Base-by-base conservation (phyloP, 1,139 yeast species). In the Saccharomyces hybrid region DNA sequence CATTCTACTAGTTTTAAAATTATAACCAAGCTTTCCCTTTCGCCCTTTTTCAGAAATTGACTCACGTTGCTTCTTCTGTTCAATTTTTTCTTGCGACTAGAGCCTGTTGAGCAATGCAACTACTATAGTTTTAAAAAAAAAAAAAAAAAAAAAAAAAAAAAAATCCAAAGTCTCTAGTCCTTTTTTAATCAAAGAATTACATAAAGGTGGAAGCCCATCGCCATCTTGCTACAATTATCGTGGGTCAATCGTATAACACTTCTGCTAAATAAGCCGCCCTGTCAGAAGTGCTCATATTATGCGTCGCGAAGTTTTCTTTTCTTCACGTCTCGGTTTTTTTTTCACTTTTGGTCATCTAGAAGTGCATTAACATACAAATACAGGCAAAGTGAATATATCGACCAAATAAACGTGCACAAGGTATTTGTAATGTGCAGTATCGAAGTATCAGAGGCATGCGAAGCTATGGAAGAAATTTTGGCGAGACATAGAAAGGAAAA, bases 401-500 rank as follows among this genome's bases (percentile, higher is more conserved):
- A 16, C 42, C 42, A 8, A 16, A 16, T 38, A 16, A 4, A 9
- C 23, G 42, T 38, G 13, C 5, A 16, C 25, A 16, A 4, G 42
- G 13, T 16, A 38, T 38, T 38, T 1, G 11, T 8, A 16, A 38
- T 38, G 42, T 6, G 42, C 5, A 11, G 25, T 38, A 38, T 16
- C 3, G 42, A 6, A 38, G 42, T 3, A 38, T 8, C 11, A 16
- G 42, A 38, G 25, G 25, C 6, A 0, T 9, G 3, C 16, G 48
- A 51, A 13, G 54, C 52, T 14, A 50, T 58, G 61, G 91, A 86
- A 25, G 83, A 80, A 47, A 55, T 88, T 19, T 60, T 80, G 19
- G 75, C 80, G 1, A 78, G 85, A 56, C 97, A 90, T 63, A 77
- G 81, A 62, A 83, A 82, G 64, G 95, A 89, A 69, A 72, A 72